Evolutionary conservation across 495 filamentous ascomycete genomes (phyloP).

Genomic region (Aspergillus ostianus): DNA sequence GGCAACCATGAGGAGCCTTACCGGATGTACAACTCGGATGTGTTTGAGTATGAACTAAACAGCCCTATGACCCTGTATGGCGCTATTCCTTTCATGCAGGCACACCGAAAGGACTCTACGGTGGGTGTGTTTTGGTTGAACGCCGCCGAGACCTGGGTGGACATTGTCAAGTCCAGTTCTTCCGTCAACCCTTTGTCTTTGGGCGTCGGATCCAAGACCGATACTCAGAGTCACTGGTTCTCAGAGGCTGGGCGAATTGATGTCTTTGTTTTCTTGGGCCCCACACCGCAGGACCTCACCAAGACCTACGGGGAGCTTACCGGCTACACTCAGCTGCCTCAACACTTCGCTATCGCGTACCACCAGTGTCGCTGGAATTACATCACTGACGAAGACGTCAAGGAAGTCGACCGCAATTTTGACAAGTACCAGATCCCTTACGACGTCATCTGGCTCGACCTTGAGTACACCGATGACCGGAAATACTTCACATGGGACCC

Average conservation of each 20-base stretch:
- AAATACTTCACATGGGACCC: conserved; percentile 98
- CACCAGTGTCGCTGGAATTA: conserved; percentile 99
- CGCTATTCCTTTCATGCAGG: conserved; percentile 94
- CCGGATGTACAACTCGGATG: conserved; percentile 90
- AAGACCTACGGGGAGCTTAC: conserved; percentile 87
- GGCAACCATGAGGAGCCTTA: conserved; percentile 91
- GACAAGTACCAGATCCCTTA: conserved; percentile 93
- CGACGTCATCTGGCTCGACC: conserved; percentile 97
- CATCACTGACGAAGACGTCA: conserved; percentile 92
- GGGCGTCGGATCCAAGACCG: conserved; percentile 62
- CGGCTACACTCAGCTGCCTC: conserved; percentile 85
- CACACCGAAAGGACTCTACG: conserved; percentile 86
- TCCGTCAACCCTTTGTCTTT: conserved; percentile 74
- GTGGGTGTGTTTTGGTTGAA: conserved; percentile 99
- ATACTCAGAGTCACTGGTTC: conserved; percentile 93
- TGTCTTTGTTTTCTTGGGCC: conserved; percentile 90
- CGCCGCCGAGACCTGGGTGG: conserved; percentile 95
- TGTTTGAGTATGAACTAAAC: conserved; percentile 95
- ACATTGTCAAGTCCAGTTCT: conserved; percentile 80
- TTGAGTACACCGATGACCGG: conserved; percentile 93
- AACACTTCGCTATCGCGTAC: conserved; percentile 88
- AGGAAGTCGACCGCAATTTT: conserved; percentile 92
- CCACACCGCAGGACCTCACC: conserved; percentile 74
- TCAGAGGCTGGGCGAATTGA: conserved; percentile 89
- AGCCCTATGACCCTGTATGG: conserved; percentile 99